These are phyloP conservation scores for Isatis lusitanica DNA, from an alignment of 441 rosid species.

Conservation along the genomic window DNA sequence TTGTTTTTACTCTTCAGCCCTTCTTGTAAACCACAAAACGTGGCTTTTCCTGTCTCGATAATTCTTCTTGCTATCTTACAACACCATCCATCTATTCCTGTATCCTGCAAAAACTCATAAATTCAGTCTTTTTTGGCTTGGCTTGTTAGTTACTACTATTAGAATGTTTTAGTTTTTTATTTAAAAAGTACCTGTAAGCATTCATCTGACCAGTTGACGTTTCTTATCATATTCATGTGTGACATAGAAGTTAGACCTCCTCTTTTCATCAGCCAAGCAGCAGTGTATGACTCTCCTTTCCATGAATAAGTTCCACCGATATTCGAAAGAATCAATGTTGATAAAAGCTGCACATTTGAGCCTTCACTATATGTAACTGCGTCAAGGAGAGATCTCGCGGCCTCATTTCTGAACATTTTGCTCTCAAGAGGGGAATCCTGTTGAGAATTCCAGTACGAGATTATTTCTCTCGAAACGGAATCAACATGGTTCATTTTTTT, in stretches of 20 bases:
- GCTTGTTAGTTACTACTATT: neutral
- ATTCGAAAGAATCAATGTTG: slow-evolving; percentile 71
- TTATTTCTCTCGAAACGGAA: neutral
- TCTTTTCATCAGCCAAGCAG: slow-evolving; percentile 85
- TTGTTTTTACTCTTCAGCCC: slow-evolving; percentile 70
- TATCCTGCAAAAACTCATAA: slow-evolving; percentile 50
- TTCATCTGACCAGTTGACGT: slow-evolving; percentile 77
- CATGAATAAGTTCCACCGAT: slow-evolving; percentile 89
- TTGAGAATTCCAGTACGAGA: neutral
- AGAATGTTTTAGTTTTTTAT: neutral
- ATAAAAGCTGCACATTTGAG: slow-evolving; percentile 49
- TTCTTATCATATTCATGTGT: slow-evolving; percentile 75
- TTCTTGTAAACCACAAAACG: slow-evolving; percentile 53
- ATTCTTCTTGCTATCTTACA: slow-evolving; percentile 67
- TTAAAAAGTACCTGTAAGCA: slow-evolving; percentile 55
- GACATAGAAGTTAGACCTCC: slow-evolving; percentile 62
- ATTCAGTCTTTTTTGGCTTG: slow-evolving; percentile 11
- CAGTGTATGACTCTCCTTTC: slow-evolving; percentile 85
- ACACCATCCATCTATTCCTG: slow-evolving; percentile 70
- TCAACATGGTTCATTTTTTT: neutral
- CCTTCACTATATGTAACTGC: slow-evolving; percentile 51
- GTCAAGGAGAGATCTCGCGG: slow-evolving; percentile 57
- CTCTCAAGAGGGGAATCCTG: slow-evolving; percentile 63
- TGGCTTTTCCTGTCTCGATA: slow-evolving; percentile 53
- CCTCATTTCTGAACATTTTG: slow-evolving; percentile 51